A percentile compares a stretch with the other conserved stretches of the same genome.
Evolutionary conservation across 176 grass and related monocot genomes (phyloP).

Genomic region (Tillandsia leiboldiana): DNA sequence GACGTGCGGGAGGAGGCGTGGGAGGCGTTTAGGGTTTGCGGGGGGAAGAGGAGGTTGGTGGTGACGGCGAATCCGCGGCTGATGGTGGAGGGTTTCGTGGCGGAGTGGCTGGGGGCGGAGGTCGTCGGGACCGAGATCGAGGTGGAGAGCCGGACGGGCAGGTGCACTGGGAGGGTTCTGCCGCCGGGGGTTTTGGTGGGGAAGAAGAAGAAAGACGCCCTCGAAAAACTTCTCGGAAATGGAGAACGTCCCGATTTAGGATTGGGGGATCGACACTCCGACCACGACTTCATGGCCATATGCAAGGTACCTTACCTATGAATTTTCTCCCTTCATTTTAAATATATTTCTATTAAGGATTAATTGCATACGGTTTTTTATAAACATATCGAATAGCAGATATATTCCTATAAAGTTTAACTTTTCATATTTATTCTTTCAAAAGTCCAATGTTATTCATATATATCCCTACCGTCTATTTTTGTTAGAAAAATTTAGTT

Average conservation of each 20-base stretch:
- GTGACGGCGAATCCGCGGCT: conserved; percentile 65
- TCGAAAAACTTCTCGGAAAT: conserved; percentile 29
- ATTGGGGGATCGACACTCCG: conserved; percentile 70
- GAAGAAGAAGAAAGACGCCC: conserved; percentile 37
- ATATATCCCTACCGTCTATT: too few relatives aligned
- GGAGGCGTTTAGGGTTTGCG: conserved; percentile 47
- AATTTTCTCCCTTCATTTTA: too few relatives aligned
- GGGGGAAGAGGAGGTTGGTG: conserved; percentile 30
- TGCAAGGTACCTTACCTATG: conserved; percentile 47
- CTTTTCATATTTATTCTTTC: too few relatives aligned
- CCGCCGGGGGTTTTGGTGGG: conserved; percentile 46
- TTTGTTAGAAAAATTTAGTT: too few relatives aligned
- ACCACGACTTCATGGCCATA: conserved; percentile 85
- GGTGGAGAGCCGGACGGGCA: conserved; percentile 10
- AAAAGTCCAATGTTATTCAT: too few relatives aligned
- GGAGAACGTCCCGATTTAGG: conserved; percentile 43
- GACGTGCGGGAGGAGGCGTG: conserved; percentile 74
- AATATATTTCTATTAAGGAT: too few relatives aligned
- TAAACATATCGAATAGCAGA: too few relatives aligned
- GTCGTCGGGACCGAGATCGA: conserved; percentile 63
- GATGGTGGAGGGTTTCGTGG: conserved; percentile 55
- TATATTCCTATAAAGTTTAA: too few relatives aligned
- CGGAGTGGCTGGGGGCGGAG: conserved; percentile 54
- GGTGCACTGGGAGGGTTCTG: conserved; percentile 41
- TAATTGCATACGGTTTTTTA: too few relatives aligned